A percentile compares a stretch with the other conserved stretches of the same genome.
These are phyloP conservation scores for Lactarius trivialis DNA, from an alignment of 768 basidiomycete species.

Conservation along the genomic window DNA sequence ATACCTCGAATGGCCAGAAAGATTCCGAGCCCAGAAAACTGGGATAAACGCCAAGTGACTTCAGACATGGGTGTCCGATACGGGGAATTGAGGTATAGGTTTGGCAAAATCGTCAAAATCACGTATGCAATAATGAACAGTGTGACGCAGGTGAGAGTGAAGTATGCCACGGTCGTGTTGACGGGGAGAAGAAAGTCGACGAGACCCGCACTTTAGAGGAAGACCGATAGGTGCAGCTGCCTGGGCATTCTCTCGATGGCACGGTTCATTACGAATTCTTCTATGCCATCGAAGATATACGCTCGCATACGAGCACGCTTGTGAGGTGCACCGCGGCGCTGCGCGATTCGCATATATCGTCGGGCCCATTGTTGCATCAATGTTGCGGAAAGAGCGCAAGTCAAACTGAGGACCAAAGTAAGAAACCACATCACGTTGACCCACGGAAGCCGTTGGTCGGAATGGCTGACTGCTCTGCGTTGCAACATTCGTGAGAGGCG, in stretches of 20 bases:
- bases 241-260: not conserved
- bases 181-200: conserved; percentile 14
- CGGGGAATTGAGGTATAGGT: not conserved
- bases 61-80: not conserved
- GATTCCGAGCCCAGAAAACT: not conserved
- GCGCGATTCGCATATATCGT: not conserved
- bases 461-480: not conserved
- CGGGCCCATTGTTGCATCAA: not conserved
- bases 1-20: not conserved
- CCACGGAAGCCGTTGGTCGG: not conserved
- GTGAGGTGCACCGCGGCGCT: not conserved
- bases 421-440: conserved; percentile 11
- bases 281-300: not conserved
- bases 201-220: conserved; percentile 13
- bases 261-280: not conserved
- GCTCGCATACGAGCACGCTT: not conserved
- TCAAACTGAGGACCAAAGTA: conserved; percentile 11
- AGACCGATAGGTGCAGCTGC: conserved; percentile 4
- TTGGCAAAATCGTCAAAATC: not conserved
- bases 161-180: conserved; percentile 9
- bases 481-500: not conserved
- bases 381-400: not conserved
- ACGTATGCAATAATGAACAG: not conserved
- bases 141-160: conserved; percentile 1
- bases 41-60: not conserved